phyloP scores from a whole-genome alignment of 345 rosid species.

The Brassica incana region DNA sequence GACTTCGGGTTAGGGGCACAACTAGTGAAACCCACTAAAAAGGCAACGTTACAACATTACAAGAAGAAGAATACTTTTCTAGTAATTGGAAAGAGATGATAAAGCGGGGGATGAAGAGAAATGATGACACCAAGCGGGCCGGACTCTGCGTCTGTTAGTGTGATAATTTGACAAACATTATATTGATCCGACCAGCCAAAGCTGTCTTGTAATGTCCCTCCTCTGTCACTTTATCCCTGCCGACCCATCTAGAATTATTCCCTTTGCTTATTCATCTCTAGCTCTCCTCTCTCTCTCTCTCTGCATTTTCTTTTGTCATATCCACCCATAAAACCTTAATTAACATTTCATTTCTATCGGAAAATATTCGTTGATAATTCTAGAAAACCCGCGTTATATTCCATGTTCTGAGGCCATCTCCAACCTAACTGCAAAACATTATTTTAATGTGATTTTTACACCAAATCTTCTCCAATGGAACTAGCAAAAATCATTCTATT shows the following conservation, averaged over 20 bases:
- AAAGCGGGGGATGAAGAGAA: conserved; percentile 27
- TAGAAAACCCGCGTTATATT: neutral
- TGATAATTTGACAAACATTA: conserved; percentile 37
- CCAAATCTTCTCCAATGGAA: too few relatives aligned
- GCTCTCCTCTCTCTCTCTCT: conserved; percentile 15
- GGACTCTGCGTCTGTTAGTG: conserved; percentile 37
- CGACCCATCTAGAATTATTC: conserved; percentile 29
- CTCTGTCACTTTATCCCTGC: conserved; percentile 38
- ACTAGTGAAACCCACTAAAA: conserved; percentile 31
- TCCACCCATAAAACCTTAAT: neutral
- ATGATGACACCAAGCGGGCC: conserved; percentile 39
- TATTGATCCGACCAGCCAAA: conserved; percentile 36
- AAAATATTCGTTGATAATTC: neutral
- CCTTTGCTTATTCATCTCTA: neutral
- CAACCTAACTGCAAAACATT: too few relatives aligned
- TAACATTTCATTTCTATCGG: neutral
- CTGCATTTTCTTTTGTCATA: conserved; percentile 21
- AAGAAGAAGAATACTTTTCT: neutral
- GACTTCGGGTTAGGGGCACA: conserved; percentile 23
- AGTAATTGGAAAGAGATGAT: neutral
- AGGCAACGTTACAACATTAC: neutral
- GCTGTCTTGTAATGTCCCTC: conserved; percentile 38
- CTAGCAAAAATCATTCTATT: too few relatives aligned
- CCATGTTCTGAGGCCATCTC: too few relatives aligned
- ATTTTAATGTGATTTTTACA: too few relatives aligned